Base-by-base conservation (phyloP, 2,329 filamentous ascomycete species). In the Zasmidium cellare region DNA sequence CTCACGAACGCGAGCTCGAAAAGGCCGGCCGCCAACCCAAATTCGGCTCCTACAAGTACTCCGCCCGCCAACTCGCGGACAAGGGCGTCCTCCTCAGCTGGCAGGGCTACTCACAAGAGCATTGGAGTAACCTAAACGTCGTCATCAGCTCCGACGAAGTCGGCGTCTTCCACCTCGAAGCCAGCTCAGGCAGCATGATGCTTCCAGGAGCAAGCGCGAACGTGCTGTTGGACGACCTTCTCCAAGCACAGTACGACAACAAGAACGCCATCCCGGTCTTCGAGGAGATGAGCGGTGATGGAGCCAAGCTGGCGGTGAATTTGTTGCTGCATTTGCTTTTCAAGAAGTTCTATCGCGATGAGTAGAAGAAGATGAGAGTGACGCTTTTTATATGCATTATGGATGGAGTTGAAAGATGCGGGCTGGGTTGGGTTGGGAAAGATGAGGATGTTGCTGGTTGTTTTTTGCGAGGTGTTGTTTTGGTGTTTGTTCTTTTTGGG, bases 11-110 rank as follows among this genome's bases (percentile, higher is more conserved):
- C 65, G 94, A 99, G 77, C 87, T 99, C 28, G 91, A 97, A 72
- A 89, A 91, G 58, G 89, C 89, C 7, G 94, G 94, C 24, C 91
- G 93, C 51, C 91, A 96, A 53, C 96, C 96, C 75, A 96, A 96
- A 74, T 99, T 99, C 72, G 94, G 96, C 62, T 96, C 90, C 38
- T 99, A 89, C 86, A 97, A 97, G 79, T 99, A 99, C 79, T 93
- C 90, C 55, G 92, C 91, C 3, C 88, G 92, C 52, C 87, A 89
- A 51, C 85, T 99, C 7, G 88, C 87, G 1, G 93, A 97, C 71
- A 97, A 96, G 78, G 94, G 94, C 54, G 94, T 97, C 6, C 81
- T 99, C 16, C 90, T 99, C 28, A 84, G 86, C n/a, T 97, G 94
- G 92, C 84, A 86, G 56, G 92, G 92, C 31, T 91, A 93, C 66